Percentiles rank a stretch among this genome's conserved stretches.
Evolutionary conservation across 805 yeast genomes (phyloP).

Genomic region (Komagataella pastoris): DNA sequence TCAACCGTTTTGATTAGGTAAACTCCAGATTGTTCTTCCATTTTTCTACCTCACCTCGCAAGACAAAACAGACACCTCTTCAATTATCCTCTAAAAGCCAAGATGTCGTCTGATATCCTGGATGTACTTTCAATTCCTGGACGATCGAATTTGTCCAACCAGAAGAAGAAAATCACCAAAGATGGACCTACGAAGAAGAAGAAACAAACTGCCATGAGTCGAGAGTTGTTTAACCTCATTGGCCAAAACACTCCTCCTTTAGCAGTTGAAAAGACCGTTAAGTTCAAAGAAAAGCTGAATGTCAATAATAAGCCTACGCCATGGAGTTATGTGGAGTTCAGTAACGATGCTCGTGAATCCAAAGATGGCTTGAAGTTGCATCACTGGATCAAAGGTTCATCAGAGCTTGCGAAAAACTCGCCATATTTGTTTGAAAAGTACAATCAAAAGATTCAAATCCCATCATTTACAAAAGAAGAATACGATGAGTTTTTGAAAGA

Average conservation of each 20-base stretch:
- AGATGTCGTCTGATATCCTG: slow-evolving; percentile 43
- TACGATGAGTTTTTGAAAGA: slow-evolving; percentile 38
- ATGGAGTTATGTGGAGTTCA: slow-evolving; percentile 64
- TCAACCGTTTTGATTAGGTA: not conserved
- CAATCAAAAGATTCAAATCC: slow-evolving; percentile 56
- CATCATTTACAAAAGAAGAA: slow-evolving; percentile 49
- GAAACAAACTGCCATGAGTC: slow-evolving; percentile 54
- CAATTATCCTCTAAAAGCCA: not conserved
- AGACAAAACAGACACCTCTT: no score
- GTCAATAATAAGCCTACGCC: slow-evolving; percentile 57
- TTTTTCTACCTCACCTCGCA: no score
- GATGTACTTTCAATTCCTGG: slow-evolving; percentile 61
- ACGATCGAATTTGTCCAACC: slow-evolving; percentile 22
- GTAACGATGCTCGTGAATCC: slow-evolving; percentile 29
- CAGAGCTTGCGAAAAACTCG: slow-evolving; percentile 24
- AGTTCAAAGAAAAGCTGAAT: slow-evolving; percentile 54
- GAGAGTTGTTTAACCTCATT: slow-evolving; percentile 76
- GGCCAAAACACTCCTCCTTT: slow-evolving; percentile 91
- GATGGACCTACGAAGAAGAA: slow-evolving; percentile 21
- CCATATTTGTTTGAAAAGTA: slow-evolving; percentile 66
- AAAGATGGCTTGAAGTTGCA: slow-evolving; percentile 35
- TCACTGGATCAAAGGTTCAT: slow-evolving; percentile 84
- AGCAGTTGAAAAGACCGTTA: slow-evolving; percentile 33
- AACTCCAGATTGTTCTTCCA: not conserved
- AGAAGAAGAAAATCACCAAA: slow-evolving; percentile 22